phyloP scores from a whole-genome alignment of 2,329 filamentous ascomycete species.

The Periconia macrospinosa region DNA sequence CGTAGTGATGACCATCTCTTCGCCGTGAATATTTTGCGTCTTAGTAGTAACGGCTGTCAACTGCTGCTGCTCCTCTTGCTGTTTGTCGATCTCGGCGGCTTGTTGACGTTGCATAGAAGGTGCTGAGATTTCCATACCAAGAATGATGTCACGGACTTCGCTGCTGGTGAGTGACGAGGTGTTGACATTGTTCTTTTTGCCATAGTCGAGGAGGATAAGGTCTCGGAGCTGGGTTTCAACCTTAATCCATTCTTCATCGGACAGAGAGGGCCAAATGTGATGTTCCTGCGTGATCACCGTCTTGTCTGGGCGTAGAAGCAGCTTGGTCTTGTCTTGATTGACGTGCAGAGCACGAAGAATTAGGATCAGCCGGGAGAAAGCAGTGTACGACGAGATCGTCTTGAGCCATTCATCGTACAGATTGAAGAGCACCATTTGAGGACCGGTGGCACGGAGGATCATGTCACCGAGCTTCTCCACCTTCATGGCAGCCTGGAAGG shows the following conservation, averaged over 20 bases:
- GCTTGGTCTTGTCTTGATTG: constrained; percentile 97
- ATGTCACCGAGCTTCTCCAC: constrained; percentile 99
- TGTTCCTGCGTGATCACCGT: constrained; percentile 97
- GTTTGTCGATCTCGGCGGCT: constrained; percentile 97
- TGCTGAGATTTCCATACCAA: constrained; percentile 99
- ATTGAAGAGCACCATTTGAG: constrained; percentile 99
- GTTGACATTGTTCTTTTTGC: constrained; percentile 99
- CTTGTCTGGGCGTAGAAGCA: constrained; percentile 93
- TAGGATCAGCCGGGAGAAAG: constrained; percentile 91
- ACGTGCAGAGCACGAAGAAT: constrained; percentile 95
- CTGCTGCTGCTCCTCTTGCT: constrained; percentile 95
- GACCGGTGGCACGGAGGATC: constrained; percentile 95
- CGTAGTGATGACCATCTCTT: constrained; percentile 97
- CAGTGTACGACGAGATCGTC: constrained; percentile 97
- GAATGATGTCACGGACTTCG: constrained; percentile 96
- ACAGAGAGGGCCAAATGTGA: constrained; percentile 95
- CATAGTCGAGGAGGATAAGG: constrained; percentile 96
- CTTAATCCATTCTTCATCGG: constrained; percentile 98
- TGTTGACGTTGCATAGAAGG: constrained; percentile 98
- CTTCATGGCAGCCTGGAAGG: constrained; percentile 99
- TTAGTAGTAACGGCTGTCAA: constrained; percentile 97
- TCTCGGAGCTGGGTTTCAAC: constrained; percentile 96
- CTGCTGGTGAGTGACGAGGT: constrained; percentile 94
- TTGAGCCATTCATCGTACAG: constrained; percentile 99
- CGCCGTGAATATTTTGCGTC: constrained; percentile 94